Base-by-base conservation (phyloP, 768 basidiomycete species). In the Suillus subluteus region DNA sequence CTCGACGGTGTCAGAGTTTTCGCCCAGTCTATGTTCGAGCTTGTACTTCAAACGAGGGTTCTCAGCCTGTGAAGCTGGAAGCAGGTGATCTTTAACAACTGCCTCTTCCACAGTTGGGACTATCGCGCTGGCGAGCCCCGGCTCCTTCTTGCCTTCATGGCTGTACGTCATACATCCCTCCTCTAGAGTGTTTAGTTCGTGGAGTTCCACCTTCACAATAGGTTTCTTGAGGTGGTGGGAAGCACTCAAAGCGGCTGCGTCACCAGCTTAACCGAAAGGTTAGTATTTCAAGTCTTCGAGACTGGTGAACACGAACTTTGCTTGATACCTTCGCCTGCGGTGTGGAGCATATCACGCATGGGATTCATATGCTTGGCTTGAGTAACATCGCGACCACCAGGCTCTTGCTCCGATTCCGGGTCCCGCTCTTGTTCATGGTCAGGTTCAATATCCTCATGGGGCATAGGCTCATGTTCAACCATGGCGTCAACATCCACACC, bases 401-500 rank as follows among this genome's bases (percentile, higher is more conserved):
- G 78, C 67, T 82, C 75, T 75, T 95, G 91, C 74, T 94, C 89
- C 4, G 79, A 74, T 69, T 90, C 88, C 2, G 92, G 91, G 75
- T 94, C 91, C 91, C 91, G 92, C 55, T 88, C 83, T 69, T 88
- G 82, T 56, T 85, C 83, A 69, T 85, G 75, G 63, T 84, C 82
- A 4, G 82, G 73, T 63, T 83, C 82, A 9, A 83, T 75, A 16
- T 89, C 85, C 8, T 87, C 82, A 26, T 81, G 76, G 2, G 81
- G 78, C 83, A 85, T 86, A 23, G 90, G 78, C 62, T 92, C 89
- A 62, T 92, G 91, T 70, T 95, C 91, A 54, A 87, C 86, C 71
- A 98, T 81, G 2, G 88, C 84, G 74, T 99, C 98, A 38, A 98
- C 96, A 75, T 99, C 95, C 65, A 99, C 84, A 3, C 98, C 98